Evolutionary conservation across 2,329 filamentous ascomycete genomes (phyloP).

Genomic region (Penicillium sp.): DNA sequence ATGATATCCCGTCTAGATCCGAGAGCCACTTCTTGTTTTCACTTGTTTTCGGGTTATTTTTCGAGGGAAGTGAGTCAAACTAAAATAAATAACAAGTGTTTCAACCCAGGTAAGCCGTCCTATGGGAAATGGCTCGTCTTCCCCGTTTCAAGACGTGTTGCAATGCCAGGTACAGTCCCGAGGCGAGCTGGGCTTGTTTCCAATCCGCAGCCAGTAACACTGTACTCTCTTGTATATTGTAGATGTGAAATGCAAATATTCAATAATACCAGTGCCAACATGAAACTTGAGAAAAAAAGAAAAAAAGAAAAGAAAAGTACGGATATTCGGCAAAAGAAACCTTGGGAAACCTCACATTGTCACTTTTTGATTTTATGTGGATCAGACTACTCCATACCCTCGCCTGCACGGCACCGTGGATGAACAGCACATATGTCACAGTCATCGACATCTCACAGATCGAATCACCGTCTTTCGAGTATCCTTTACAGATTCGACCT

Average conservation of each 20-base stretch:
- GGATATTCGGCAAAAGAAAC: not conserved
- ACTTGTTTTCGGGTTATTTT: not conserved
- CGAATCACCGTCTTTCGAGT: not conserved
- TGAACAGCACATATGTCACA: constrained; percentile 5
- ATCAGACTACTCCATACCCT: constrained; percentile 3
- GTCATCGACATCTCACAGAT: constrained; percentile 10
- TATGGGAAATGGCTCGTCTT: constrained; percentile 5
- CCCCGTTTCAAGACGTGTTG: constrained; percentile 1
- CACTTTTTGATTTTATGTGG: not conserved
- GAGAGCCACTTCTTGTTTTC: constrained; percentile 8
- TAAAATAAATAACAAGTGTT: not conserved
- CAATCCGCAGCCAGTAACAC: constrained; percentile 3
- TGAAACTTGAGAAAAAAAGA: not conserved
- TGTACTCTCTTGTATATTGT: not conserved
- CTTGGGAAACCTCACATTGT: not conserved
- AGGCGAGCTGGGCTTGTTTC: constrained; percentile 17
- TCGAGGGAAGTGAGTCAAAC: not conserved
- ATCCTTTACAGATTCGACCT: not conserved
- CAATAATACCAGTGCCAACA: not conserved
- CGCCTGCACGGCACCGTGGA: constrained; percentile 6
- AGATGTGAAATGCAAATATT: not conserved
- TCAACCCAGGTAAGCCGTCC: constrained; percentile 4
- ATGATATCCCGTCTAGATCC: constrained; percentile 11
- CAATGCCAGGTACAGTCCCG: constrained; percentile 23
- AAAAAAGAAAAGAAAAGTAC: not conserved